Conservation (phyloP, 192 early-diverging fungal species). For the Cetraspora pellucida region DNA sequence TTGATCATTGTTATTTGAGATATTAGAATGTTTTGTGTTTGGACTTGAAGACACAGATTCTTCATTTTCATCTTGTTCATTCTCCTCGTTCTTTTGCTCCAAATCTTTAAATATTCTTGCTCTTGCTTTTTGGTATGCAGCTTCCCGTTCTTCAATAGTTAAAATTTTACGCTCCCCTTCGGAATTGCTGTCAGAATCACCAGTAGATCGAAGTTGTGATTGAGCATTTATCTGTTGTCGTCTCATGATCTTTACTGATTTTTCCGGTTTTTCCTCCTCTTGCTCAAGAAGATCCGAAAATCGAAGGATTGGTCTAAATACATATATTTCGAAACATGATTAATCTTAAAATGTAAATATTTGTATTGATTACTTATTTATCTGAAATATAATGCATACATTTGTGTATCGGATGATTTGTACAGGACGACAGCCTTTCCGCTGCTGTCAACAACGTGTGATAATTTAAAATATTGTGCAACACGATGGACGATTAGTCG, state of each 20-base stretch:
- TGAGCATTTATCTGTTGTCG: conserved; percentile 39
- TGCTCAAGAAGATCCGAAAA: conserved; percentile 53
- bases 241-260: conserved; percentile 53
- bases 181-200: conserved; percentile 40
- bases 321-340: background rate
- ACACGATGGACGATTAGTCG: conserved; percentile 72
- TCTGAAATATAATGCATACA: conserved; percentile 48
- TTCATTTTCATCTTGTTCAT: conserved; percentile 22
- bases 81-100: conserved; percentile 27
- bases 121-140: conserved; percentile 70
- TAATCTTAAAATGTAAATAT: background rate
- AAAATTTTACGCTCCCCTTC: conserved; percentile 49
- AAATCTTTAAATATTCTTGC: conserved; percentile 70
- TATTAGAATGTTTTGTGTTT: background rate
- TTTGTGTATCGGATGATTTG: conserved; percentile 55
- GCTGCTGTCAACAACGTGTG: conserved; percentile 58
- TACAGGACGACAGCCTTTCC: conserved; percentile 59
- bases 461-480: conserved; percentile 68
- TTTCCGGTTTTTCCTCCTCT: conserved; percentile 46
- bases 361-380: background rate
- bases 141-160: conserved; percentile 67
- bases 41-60: conserved; percentile 10
- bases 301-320: conserved; percentile 43
- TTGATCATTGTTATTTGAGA: conserved; percentile 9
- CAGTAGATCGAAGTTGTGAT: conserved; percentile 14